Conservation (phyloP, 306 rosid species). For the Begonia masoniana region DNA sequence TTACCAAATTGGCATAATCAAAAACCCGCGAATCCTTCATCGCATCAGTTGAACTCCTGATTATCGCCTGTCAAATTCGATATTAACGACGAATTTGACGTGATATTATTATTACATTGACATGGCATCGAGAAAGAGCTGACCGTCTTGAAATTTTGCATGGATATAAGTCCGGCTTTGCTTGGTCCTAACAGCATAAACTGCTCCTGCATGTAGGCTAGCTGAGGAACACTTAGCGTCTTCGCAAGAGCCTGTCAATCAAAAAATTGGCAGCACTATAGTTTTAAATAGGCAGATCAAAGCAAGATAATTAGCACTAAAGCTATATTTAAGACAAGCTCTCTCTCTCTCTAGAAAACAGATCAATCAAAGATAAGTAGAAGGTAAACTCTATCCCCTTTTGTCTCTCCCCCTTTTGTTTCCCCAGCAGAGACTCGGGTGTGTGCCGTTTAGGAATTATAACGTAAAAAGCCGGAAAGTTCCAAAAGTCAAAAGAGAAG, state of each 20-base stretch:
- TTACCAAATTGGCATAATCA: conserved; percentile 66
- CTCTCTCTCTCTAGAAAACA: too few species aligned
- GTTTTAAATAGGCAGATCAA: too few species aligned
- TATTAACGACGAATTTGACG: conserved; percentile 10
- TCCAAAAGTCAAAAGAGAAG: too few species aligned
- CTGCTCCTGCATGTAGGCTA: conserved; percentile 63
- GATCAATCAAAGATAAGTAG: too few species aligned
- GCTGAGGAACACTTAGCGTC: conserved; percentile 55
- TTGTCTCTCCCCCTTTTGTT: too few species aligned
- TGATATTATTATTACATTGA: conserved; percentile 3
- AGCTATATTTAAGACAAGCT: too few species aligned
- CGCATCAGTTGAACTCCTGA: conserved; percentile 63
- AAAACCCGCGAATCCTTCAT: conserved; percentile 62
- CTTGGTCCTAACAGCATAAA: conserved; percentile 55
- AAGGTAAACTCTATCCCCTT: too few species aligned
- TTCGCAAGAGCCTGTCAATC: conserved; percentile 66
- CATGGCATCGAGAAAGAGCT: conserved; percentile 5
- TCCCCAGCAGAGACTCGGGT: too few species aligned
- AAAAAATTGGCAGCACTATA: too few species aligned
- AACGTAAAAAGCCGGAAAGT: too few species aligned
- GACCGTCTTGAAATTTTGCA: conserved; percentile 86
- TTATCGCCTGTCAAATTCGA: conserved; percentile 42
- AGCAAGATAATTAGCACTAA: too few species aligned
- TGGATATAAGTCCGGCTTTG: conserved; percentile 68
- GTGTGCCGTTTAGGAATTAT: too few species aligned